Base-by-base conservation (phyloP, 371 early-diverging fungal species). In the Dichotomocladium elegans region DNA sequence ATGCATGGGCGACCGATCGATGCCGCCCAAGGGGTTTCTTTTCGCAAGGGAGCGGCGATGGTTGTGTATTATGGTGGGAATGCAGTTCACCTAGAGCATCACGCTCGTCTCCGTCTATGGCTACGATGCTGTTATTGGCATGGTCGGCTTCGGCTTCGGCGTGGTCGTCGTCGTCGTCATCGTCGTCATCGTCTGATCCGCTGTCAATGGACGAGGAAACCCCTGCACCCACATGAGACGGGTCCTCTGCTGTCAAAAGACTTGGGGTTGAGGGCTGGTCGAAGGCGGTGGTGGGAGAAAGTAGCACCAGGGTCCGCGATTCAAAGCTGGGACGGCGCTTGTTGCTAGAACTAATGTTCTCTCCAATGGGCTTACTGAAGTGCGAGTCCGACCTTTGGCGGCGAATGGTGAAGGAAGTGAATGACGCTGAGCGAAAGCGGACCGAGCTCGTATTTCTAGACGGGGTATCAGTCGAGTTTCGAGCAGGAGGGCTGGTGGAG, bases 331-430 rank as follows among this genome's bases (percentile, higher is more conserved):
- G 57, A 43, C 57, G 49, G 42, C 57, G 34, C 21, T 26, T 14
- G 17, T 42, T 41, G 43, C 17, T 52, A 7, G 33, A 21, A 30
- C 22, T 29, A n/a, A 33, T 27, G 26, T 41, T 26, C 25, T 41
- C 19, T 3, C 47, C 45, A 17, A 42, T 15, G 3, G 54, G 31
- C 21, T 31, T n/a, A 19, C 33, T 33, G 24, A 54, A 44, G 4
- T 54, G 46, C 33, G 54, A 54, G 19, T 45, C 54, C 6, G 54
- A 54, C 35, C 37, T 43, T 54, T 54, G 54, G 5, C 54, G 54
- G 24, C 54, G 54, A 24, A 54, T 37, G 10, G 37, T 17, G 10
- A 37, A 37, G 37, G 37, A 37, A 0, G 37, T 17, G 37, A 21
- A 37, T n/a, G n/a, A n/a, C n/a, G n/a, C n/a, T n/a, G n/a, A n/a